Evolutionary conservation across 768 basidiomycete species (phyloP), one percentile per base, ranked within the genome.

Genomic region (Phlebiopsis flavidoalba): DNA sequence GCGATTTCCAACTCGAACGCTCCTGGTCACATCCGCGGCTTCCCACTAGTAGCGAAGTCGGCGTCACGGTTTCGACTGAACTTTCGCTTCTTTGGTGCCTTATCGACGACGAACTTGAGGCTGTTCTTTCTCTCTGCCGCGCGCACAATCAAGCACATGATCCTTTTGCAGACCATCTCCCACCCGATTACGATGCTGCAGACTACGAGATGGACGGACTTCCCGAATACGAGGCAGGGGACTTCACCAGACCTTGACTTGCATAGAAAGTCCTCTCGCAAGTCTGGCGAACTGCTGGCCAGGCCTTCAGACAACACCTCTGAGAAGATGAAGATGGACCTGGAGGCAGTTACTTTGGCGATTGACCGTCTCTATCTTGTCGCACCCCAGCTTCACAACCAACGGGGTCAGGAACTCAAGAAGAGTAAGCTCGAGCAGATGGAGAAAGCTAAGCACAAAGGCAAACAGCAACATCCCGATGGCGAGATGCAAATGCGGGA

Each of bases 341-440:
- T 98, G 19, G 94, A 97, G 65, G 80, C 82, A 11, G 86, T 98
- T 49, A 84, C 91, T 0, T 81, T 83, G 71, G 95, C 97, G 33
- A 95, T 99, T 66, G 95, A 96, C 70, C 79, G 94, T 40, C 76
- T 98, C 11, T 93, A 97, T 71, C 72, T 83, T 8, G 90, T 88
- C 33, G 86, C 93, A 0, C 95, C 96, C 0, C 95, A 96, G 71
- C 73, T 98, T 46, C 84, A 89, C 61, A 89, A 95, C 70, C 96
- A 99, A 72, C 85, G 97, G 0, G 93, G 91, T n/a, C n/a, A n/a
- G 6, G 95, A 95, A 71, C 82, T 96, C 49, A 87, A 88, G 67
- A 80, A 80, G 5, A 75, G 83, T 24, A 90, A 92, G 69, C 66
- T 87, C 14, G 81, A 82, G 12, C 82, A 93, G 72, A 82, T 93